Conservation (phyloP, 306 rosid species). For the Cucurbita argyrosperma region DNA sequence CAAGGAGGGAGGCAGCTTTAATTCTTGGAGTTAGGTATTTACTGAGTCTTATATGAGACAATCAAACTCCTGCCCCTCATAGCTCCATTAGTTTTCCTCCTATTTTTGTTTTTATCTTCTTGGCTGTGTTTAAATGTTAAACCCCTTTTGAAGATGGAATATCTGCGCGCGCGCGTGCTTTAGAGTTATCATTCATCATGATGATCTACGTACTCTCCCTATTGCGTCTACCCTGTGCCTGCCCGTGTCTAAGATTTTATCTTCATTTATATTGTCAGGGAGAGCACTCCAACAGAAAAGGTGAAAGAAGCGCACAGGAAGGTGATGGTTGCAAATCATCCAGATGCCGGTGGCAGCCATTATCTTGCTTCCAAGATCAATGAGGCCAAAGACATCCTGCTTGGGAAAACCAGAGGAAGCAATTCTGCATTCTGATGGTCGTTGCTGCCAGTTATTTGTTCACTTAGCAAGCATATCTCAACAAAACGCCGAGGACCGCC, state of each 20-base stretch:
- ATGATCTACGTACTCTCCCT: not conserved
- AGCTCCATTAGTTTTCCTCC: not conserved
- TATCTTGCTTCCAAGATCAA: conserved; percentile 86
- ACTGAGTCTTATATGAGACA: not conserved
- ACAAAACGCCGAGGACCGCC: not conserved
- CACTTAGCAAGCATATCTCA: not conserved
- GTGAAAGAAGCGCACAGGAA: conserved; percentile 80
- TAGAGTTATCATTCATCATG: not conserved
- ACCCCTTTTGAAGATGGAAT: not conserved
- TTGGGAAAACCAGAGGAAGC: conserved; percentile 46
- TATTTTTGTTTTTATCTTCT: not conserved
- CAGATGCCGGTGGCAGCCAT: conserved; percentile 95
- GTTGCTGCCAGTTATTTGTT: not conserved
- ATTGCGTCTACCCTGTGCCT: not conserved
- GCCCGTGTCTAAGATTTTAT: not conserved
- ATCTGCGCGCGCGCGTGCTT: not conserved
- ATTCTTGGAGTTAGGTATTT: conserved; percentile 67
- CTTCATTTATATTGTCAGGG: conserved; percentile 22
- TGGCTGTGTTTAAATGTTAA: not conserved
- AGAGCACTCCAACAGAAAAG: conserved; percentile 43
- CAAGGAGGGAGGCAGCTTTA: conserved; percentile 62
- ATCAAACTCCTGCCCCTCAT: not conserved
- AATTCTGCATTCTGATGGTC: conserved; percentile 58
- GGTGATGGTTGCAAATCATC: conserved; percentile 96
- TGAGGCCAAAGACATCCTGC: conserved; percentile 70